Evolutionary conservation across 495 filamentous ascomycete species (phyloP), one percentile per base, ranked within the genome.

Genomic region (Bathelium albidoporum): DNA sequence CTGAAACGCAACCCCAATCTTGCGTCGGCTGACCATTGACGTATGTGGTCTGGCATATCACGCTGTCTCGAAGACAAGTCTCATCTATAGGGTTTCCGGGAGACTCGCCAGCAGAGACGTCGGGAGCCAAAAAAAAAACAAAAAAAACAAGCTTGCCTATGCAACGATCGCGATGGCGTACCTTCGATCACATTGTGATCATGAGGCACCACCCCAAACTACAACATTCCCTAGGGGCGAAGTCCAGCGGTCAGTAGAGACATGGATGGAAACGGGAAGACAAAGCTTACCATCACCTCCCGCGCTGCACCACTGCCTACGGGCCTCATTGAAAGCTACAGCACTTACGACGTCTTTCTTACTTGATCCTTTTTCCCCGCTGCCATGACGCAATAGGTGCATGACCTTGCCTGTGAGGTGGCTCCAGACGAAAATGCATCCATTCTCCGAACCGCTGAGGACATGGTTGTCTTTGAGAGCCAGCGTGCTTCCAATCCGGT

Each of bases 391-490:
- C n/a, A 75, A 65, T 62, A 62, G 58, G 58, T 73, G 65, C 64
- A 87, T 78, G 43, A 87, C 69, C 60, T 85, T 83, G 1, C 91
- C 93, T 43, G 79, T 87, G 59, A 96, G 68, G n/a, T 95, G 71
- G 81, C 96, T 92, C 90, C 93, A 97, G 14, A 86, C 89, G 80
- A 88, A 90, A 20, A 95, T 80, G 67, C 84, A 81, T 10, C 86
- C 87, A 62, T 85, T 78, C 75, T 97, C 92, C 67, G 88, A 87
- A n/a, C 94, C 94, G 62, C 84, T 87, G 24, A 98, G 70, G 10
- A 95, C 89, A 36, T 85, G 87, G 41, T 82, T 83, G 74, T 95
- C 94, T 63, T 79, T 84, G 44, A 68, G 45, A 24, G 70, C 75
- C 36, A 77, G 59, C 43, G 71, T 68, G 60, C 68, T 71, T 58